phyloP scores from a whole-genome alignment of 306 rosid genomes.

The Cyclanthera cordifolia region DNA sequence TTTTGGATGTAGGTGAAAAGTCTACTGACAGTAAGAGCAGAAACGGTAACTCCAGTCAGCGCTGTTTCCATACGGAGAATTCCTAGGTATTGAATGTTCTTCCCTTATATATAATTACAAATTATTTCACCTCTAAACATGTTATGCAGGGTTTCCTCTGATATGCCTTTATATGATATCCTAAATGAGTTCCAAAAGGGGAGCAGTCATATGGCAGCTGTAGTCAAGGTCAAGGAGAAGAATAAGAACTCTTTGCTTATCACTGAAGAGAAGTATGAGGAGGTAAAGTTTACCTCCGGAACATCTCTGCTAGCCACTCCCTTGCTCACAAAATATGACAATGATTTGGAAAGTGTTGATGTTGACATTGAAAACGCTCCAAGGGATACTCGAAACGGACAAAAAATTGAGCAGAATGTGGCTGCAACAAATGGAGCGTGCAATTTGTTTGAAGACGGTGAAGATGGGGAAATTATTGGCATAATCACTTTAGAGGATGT shows the following conservation, averaged over 20 bases:
- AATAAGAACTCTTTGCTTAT: constrained; percentile 21
- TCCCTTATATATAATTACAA: background rate
- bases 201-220: constrained; percentile 92
- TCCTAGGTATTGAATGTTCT: constrained; percentile 23
- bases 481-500: constrained; percentile 92
- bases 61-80: constrained; percentile 39
- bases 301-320: constrained; percentile 40
- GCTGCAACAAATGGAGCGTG: constrained; percentile 22
- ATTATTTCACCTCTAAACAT: background rate
- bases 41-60: constrained; percentile 45
- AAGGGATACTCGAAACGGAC: constrained; percentile 23
- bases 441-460: constrained; percentile 38
- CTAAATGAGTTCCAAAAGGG: constrained; percentile 94
- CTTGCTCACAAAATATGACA: constrained; percentile 34
- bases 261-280: constrained; percentile 32
- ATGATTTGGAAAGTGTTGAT: constrained; percentile 26
- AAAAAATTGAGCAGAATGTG: constrained; percentile 26
- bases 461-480: constrained; percentile 83
- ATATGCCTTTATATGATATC: constrained; percentile 89
- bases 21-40: constrained; percentile 43
- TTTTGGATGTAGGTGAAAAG: constrained; percentile 34
- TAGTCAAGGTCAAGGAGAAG: constrained; percentile 57
- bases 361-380: constrained; percentile 44
- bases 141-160: constrained; percentile 64
- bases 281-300: constrained; percentile 17